Conservation (phyloP, 2,329 filamentous ascomycete genomes). For the Diaporthe sp. region DNA sequence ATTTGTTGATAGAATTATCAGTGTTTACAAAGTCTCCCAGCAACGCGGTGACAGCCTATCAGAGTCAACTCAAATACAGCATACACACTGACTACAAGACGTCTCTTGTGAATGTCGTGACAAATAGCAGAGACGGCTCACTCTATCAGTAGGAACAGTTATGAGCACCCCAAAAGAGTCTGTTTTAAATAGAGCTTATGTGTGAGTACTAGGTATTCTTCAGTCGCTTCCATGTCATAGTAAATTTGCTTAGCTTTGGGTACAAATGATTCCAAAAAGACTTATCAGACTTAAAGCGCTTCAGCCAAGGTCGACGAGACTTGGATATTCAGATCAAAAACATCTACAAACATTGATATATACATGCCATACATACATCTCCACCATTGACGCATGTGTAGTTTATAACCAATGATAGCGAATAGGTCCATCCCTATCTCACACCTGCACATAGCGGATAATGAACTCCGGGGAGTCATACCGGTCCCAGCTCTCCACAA, state of each 20-base stretch:
- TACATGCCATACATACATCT: background rate
- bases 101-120: background rate
- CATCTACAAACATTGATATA: background rate
- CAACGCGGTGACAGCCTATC: no score
- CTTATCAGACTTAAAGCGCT: background rate
- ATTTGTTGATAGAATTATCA: background rate
- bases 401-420: background rate
- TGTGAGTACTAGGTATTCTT: background rate
- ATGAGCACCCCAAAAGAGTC: background rate
- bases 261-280: background rate
- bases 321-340: background rate
- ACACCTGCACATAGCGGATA: background rate
- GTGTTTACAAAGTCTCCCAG: background rate
- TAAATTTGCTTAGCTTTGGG: background rate
- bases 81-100: background rate
- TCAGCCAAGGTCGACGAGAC: background rate
- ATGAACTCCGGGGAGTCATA: constrained; percentile 26
- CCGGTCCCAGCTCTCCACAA: constrained; percentile 23
- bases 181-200: background rate
- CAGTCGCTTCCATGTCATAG: background rate
- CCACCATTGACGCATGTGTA: background rate
- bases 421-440: background rate
- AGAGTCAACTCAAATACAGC: no score
- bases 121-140: background rate
- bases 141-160: background rate